Conservation (phyloP, 2,329 filamentous ascomycete species). For the Colletotrichum sp. region DNA sequence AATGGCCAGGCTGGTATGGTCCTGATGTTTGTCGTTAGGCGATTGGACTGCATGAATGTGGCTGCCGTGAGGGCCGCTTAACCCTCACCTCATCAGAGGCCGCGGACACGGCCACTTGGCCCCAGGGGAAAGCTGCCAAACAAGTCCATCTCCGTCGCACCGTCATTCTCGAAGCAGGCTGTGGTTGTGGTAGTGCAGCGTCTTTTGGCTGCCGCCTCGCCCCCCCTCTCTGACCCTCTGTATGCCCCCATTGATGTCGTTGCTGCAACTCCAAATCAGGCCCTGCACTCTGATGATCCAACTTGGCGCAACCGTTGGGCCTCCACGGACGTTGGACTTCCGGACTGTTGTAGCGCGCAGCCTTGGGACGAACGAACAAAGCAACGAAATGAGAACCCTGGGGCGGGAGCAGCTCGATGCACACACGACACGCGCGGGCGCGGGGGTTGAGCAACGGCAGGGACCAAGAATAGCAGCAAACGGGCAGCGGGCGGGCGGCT, state of each 20-base stretch:
- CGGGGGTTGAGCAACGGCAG: not conserved
- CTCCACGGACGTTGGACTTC: not conserved
- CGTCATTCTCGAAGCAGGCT: not conserved
- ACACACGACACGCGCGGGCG: not conserved
- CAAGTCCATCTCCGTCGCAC: not conserved
- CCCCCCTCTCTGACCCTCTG: not conserved
- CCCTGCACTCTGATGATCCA: not conserved
- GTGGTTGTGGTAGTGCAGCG: not conserved
- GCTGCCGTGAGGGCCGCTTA: not conserved
- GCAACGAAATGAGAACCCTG: not conserved
- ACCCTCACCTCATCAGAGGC: not conserved
- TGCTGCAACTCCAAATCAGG: not conserved
- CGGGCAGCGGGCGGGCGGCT: slow-evolving; percentile 7
- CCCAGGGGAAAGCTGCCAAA: not conserved
- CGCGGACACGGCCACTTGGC: not conserved
- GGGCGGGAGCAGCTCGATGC: not conserved
- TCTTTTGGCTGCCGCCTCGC: not conserved
- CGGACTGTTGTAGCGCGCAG: not conserved
- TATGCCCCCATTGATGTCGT: not conserved
- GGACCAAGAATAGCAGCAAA: slow-evolving; percentile 9
- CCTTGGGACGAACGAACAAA: not conserved
- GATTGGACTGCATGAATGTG: not conserved
- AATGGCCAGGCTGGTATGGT: not conserved
- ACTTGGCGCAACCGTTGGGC: not conserved
- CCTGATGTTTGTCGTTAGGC: not conserved